A percentile compares a stretch with the other conserved stretches of the same genome.
These are phyloP conservation scores for Skeletonema tropicum DNA, from an alignment of 108 stramenopile genomes.

Conservation along the genomic window DNA sequence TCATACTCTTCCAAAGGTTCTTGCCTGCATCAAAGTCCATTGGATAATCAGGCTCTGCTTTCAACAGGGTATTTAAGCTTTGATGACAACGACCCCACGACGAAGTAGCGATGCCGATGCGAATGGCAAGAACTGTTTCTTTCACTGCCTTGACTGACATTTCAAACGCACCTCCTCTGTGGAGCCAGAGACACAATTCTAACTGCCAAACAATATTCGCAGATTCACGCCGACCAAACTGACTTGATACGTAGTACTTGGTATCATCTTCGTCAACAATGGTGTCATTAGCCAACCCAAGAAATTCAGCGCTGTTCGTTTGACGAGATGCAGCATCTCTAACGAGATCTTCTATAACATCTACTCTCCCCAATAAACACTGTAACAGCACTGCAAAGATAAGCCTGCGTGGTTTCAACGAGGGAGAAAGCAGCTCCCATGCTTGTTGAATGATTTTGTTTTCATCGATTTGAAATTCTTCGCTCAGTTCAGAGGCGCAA, in stretches of 20 bases:
- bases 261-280: slow-evolving; percentile 38
- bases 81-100: slow-evolving; percentile 79
- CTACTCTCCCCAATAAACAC: slow-evolving; percentile 52
- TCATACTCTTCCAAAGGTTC: slow-evolving; percentile 82
- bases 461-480: slow-evolving; percentile 38
- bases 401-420: slow-evolving; percentile 40
- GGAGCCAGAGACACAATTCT: slow-evolving; percentile 86
- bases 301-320: slow-evolving; percentile 49
- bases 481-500: slow-evolving; percentile 42
- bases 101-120: slow-evolving; percentile 65
- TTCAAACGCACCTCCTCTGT: slow-evolving; percentile 74
- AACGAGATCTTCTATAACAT: slow-evolving; percentile 73
- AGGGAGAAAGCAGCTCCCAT: slow-evolving; percentile 42
- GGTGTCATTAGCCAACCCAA: slow-evolving; percentile 64
- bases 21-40: slow-evolving; percentile 71
- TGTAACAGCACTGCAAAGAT: slow-evolving; percentile 66
- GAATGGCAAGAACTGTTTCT: slow-evolving; percentile 71
- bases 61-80: slow-evolving; percentile 67
- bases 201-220: slow-evolving; percentile 74
- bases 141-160: slow-evolving; percentile 68
- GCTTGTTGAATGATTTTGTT: slow-evolving; percentile 53
- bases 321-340: slow-evolving; percentile 60
- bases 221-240: slow-evolving; percentile 48
- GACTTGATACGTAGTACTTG: slow-evolving; percentile 51
- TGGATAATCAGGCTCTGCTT: slow-evolving; percentile 76